phyloP scores from a whole-genome alignment of 2,329 filamentous ascomycete genomes.

The Fusarium staphyleae region DNA sequence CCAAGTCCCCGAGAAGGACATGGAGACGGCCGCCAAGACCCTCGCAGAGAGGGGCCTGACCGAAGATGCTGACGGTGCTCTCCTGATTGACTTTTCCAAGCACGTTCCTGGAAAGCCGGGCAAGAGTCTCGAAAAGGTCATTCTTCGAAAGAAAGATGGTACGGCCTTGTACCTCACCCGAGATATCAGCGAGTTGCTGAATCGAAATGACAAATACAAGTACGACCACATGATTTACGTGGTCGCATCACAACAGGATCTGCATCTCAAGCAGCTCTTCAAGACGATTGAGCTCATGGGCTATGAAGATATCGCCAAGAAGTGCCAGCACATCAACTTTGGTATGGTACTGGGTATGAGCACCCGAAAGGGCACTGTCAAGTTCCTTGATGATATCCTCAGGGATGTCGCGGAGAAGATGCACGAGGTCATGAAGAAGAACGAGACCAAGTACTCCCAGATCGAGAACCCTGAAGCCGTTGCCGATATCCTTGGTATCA shows the following conservation, averaged over 20 bases:
- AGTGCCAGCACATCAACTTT: conserved; percentile 79
- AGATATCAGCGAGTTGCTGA: conserved; percentile 77
- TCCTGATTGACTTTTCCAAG: conserved; percentile 75
- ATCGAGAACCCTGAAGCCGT: conserved; percentile 82
- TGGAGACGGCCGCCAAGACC: conserved; percentile 67
- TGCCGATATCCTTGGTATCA: conserved; percentile 90
- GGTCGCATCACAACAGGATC: conserved; percentile 73
- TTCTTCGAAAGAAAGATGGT: conserved; percentile 76
- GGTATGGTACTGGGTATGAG: conserved; percentile 75
- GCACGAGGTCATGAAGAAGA: conserved; percentile 96
- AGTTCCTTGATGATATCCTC: conserved; percentile 63
- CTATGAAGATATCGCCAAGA: conserved; percentile 69
- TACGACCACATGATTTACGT: conserved; percentile 86
- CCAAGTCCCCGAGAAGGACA: conserved; percentile 70
- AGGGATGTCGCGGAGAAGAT: conserved; percentile 86
- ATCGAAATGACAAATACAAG: conserved; percentile 66
- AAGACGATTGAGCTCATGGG: conserved; percentile 78
- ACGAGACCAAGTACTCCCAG: conserved; percentile 88
- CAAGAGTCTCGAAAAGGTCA: conserved; percentile 73
- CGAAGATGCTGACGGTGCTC: conserved; percentile 74
- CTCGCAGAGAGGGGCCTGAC: conserved; percentile 70
- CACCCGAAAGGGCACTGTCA: conserved; percentile 76
- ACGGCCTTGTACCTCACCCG: conserved; percentile 80
- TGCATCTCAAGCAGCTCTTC: conserved; percentile 77
- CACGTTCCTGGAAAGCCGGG: conserved; percentile 70